Percentiles rank a stretch among this genome's conserved stretches.
phyloP scores from a whole-genome alignment of 192 early-diverging fungal genomes.

The Cladochytrium replicatum region DNA sequence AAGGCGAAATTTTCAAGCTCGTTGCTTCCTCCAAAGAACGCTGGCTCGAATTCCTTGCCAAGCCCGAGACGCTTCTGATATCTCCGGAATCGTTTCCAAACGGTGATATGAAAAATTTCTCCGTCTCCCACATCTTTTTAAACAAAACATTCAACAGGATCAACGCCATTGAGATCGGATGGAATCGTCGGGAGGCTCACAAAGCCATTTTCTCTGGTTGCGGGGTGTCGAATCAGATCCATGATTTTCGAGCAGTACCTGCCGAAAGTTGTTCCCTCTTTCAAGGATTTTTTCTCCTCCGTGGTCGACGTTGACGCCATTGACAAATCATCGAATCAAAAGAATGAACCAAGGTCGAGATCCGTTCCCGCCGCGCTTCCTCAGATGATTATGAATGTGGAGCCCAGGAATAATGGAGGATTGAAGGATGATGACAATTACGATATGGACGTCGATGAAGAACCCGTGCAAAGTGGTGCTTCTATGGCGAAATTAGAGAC shows the following conservation, averaged over 20 bases:
- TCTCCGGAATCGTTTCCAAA: too few species aligned
- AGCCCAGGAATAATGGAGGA: slow-evolving; percentile 24
- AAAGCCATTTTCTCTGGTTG: slow-evolving; percentile 14
- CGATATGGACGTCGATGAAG: slow-evolving; percentile 18
- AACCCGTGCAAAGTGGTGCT: not conserved
- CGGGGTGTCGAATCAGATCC: slow-evolving; percentile 56
- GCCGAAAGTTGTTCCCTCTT: slow-evolving; percentile 41
- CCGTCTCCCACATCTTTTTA: too few species aligned
- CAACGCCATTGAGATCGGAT: too few species aligned
- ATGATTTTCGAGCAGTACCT: slow-evolving; percentile 72
- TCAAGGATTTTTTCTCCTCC: slow-evolving; percentile 26
- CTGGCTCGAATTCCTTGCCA: too few species aligned
- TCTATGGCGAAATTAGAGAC: not conserved
- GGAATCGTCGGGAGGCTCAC: not conserved
- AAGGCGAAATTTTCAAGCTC: too few species aligned
- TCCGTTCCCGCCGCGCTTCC: slow-evolving; percentile 20
- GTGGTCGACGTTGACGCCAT: slow-evolving; percentile 8
- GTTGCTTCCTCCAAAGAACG: too few species aligned
- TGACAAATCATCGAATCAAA: not conserved
- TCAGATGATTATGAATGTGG: slow-evolving; percentile 26
- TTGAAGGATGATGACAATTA: slow-evolving; percentile 26
- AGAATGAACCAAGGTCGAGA: slow-evolving; percentile 1
- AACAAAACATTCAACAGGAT: too few species aligned
- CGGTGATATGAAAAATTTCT: too few species aligned
- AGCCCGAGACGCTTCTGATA: too few species aligned